Base-by-base conservation (phyloP, 2,329 filamentous ascomycete species). In the Niveomyces coronatus region DNA sequence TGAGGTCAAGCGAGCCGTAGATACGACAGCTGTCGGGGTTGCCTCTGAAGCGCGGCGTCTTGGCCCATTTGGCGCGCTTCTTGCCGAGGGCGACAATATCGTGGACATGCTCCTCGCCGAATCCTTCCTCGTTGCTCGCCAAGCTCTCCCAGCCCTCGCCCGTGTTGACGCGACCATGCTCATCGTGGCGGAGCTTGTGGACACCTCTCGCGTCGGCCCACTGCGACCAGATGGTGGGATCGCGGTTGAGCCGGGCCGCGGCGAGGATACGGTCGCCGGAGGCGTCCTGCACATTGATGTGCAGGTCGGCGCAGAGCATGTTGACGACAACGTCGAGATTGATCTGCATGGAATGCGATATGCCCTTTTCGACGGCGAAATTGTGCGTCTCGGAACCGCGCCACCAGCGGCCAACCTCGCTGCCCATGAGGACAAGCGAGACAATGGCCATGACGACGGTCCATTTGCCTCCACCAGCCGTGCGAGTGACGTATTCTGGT, bases 211-310 rank as follows among this genome's bases (percentile, higher is more conserved):
- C 68, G 52, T 85, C 75, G 45, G 79, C 76, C 88, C 89, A 96
- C 48, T 88, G 77, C 16, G 58, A 55, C 86, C 89, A 98, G 45
- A 65, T 74, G 7, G 91, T 96, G 13, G 74, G 64, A 51, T 95
- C 86, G 52, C 76, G 79, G 46, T 74, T 70, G 44, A 98, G 68
- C 45, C 80, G 68, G 26, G 80, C 70, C 4, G 75, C 84, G 3
- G 91, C 91, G 20, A 94, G 71, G 51, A 96, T 94, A 45, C 85
- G 79, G 60, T 98, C 91, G 37, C 91, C 88, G 0, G 86, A 78
- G 3, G 89, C 88, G 59, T 98, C 91, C 65, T 96, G 91, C 35
- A 98, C 88, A 63, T 98, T 96, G 61, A 98, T 70, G 63, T 94
- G 85, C n/a, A 98, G 64, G 55, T 93, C 82, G 41, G 71, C 64